phyloP scores from a whole-genome alignment of 2,329 filamentous ascomycete genomes.

The Talaromyces marneffei region DNA sequence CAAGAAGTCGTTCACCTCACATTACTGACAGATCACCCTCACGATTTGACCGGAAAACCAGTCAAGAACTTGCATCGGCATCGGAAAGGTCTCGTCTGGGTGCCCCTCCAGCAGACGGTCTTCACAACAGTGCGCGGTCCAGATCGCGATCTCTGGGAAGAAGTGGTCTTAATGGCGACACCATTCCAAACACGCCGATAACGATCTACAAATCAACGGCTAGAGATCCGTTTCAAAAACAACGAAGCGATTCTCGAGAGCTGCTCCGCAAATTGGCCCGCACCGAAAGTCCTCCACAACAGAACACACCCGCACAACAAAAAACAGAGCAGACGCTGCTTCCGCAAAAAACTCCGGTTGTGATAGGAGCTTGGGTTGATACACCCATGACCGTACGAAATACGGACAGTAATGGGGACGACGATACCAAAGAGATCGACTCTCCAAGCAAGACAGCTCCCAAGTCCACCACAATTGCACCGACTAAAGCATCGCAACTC shows the following conservation, averaged over 20 bases:
- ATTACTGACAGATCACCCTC: slow-evolving; percentile 2
- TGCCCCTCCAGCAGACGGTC: slow-evolving; percentile 15
- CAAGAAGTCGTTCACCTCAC: slow-evolving; percentile 9
- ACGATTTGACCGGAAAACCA: not conserved
- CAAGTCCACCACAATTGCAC: slow-evolving; percentile 4
- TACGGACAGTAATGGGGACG: slow-evolving; percentile 17
- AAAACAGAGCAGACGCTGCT: slow-evolving; percentile 28
- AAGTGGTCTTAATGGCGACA: slow-evolving; percentile 18
- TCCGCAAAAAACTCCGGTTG: slow-evolving; percentile 41
- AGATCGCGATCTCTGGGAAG: slow-evolving; percentile 10
- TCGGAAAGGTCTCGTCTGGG: slow-evolving; percentile 7
- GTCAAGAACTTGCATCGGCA: not conserved
- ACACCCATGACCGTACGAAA: slow-evolving; percentile 40
- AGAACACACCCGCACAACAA: slow-evolving; percentile 31
- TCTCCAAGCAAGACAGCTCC: slow-evolving; percentile 16
- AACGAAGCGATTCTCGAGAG: slow-evolving; percentile 36
- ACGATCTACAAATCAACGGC: slow-evolving; percentile 30
- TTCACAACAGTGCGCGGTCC: slow-evolving; percentile 10
- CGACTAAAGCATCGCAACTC: not conserved
- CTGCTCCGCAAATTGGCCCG: slow-evolving; percentile 39
- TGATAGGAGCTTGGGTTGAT: slow-evolving; percentile 44
- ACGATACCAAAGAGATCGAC: slow-evolving; percentile 22
- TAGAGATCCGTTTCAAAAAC: slow-evolving; percentile 26
- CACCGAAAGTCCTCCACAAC: slow-evolving; percentile 29
- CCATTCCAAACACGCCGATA: slow-evolving; percentile 35